Percentiles rank a stretch among this genome's conserved stretches.
phyloP scores from a whole-genome alignment of 2,329 filamentous ascomycete species.

The Venturia nashicola region DNA sequence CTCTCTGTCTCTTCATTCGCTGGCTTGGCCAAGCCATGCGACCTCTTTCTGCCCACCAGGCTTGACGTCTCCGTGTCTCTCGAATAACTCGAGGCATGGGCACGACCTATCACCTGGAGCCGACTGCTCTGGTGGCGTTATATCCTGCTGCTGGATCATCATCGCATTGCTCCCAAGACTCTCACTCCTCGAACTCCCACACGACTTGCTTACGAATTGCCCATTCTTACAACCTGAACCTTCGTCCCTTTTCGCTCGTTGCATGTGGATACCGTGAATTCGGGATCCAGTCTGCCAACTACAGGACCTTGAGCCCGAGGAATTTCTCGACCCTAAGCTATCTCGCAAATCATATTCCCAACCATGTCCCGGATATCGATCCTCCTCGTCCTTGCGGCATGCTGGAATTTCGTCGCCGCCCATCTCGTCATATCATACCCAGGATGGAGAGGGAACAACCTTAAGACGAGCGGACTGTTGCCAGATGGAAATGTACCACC shows the following conservation, averaged over 20 bases:
- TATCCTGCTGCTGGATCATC: background rate
- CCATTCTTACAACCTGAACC: background rate
- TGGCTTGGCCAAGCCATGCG: background rate
- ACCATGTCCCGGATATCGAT: conserved; percentile 1
- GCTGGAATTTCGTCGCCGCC: conserved; percentile 33
- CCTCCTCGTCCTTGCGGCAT: background rate
- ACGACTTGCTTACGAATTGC: background rate
- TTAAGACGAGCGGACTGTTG: conserved; percentile 58
- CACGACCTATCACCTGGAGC: background rate
- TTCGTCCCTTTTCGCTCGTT: background rate
- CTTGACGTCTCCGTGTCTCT: background rate
- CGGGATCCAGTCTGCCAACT: background rate
- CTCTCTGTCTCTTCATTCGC: background rate
- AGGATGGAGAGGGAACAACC: conserved; percentile 76
- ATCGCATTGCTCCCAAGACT: background rate
- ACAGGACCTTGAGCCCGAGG: background rate
- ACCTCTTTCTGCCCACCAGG: background rate
- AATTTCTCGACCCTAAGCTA: background rate
- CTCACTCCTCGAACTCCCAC: background rate
- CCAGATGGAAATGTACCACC: conserved; percentile 26
- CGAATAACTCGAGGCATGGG: background rate
- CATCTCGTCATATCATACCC: conserved; percentile 81
- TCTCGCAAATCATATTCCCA: background rate
- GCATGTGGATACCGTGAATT: background rate
- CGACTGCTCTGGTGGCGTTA: conserved; percentile 2